Base-by-base conservation (phyloP, 768 basidiomycete genomes). In the Cystofilobasidium macerans region DNA sequence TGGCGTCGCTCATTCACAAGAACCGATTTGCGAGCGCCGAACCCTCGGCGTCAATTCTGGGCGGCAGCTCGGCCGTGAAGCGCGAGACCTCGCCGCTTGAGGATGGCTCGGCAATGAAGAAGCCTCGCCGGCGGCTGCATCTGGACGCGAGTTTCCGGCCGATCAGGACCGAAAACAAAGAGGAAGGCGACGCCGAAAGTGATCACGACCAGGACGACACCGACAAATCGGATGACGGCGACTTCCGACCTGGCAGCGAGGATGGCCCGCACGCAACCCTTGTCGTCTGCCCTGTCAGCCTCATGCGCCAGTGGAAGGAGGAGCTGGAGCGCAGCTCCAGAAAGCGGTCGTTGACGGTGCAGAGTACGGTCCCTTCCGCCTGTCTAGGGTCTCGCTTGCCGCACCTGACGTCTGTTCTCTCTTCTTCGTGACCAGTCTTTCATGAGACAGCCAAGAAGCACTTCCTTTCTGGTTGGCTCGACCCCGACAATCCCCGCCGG, bases 291-390 rank as follows among this genome's bases (percentile, higher is more conserved):
- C 94, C 94, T 1, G 88, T 93, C 7, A 91, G 90, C 13, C 79
- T 98, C 40, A 79, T 97, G 5, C 78, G 81, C n/a, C 94, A 98
- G 74, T 98, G 94, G 94, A 81, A 83, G n/a, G 85, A 87, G 48
- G 94, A 98, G 73, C 78, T 98, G n/a, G 79, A 84, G 71, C 83
- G 88, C n/a, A 88, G 87, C 38, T 87, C 88, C 70, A 83, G 82
- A 71, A 79, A 84, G 43, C 86, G 84, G 0, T 81, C 84, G 2
- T 69, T 92, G 33, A 81, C 82, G 65, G 80, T 85, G 0, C 75
- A 84, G 42, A 78, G 62, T 68, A 24, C 58, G 65, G n/a, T n/a
- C n/a, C n/a, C n/a, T 66, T 20, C n/a, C 14, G 3, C 16, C 14
- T 16, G 26, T 53, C 36, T 38, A 14, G 30, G 1, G 4, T 24